Evolutionary conservation across 371 early-diverging fungal species (phyloP).

Genomic region (Mortierella sp.): DNA sequence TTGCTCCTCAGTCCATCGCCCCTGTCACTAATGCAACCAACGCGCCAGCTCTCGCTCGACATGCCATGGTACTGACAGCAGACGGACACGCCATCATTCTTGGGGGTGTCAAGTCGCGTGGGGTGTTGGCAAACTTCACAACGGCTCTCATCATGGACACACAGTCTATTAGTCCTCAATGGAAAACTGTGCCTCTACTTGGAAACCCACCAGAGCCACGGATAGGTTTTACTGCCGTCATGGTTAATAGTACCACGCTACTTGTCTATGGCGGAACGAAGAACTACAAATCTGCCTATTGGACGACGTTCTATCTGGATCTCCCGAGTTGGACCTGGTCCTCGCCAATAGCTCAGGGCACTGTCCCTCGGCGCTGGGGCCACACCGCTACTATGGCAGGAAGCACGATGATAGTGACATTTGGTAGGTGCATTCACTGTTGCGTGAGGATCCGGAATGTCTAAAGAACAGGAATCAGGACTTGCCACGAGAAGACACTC

Average conservation of each 20-base stretch:
- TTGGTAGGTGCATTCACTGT: slow-evolving; percentile 25
- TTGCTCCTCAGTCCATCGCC: slow-evolving; percentile 1
- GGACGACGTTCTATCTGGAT: slow-evolving; percentile 46
- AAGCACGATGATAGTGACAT: slow-evolving; percentile 34
- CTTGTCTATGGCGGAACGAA: slow-evolving; percentile 40
- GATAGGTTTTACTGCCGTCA: slow-evolving; percentile 25
- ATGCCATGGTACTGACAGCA: slow-evolving; percentile 35
- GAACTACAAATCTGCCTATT: slow-evolving; percentile 24
- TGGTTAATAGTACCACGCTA: slow-evolving; percentile 45
- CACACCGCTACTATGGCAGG: slow-evolving; percentile 46
- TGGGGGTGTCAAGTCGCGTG: slow-evolving; percentile 26
- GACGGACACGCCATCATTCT: slow-evolving; percentile 41
- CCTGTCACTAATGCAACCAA: slow-evolving; percentile 21
- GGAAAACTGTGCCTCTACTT: slow-evolving; percentile 18
- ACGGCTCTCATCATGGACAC: slow-evolving; percentile 38
- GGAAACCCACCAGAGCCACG: slow-evolving; percentile 40
- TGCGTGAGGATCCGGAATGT: not conserved
- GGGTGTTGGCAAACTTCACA: slow-evolving; percentile 22
- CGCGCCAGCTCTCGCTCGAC: slow-evolving; percentile 32
- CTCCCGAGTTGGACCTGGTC: slow-evolving; percentile 42
- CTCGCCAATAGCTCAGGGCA: slow-evolving; percentile 25
- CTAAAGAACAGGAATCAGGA: no score
- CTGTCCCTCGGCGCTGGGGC: slow-evolving; percentile 38
- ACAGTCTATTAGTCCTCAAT: slow-evolving; percentile 7
- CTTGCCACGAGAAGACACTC: no score